These are phyloP conservation scores for Psilocybe sp. DNA, from an alignment of 768 basidiomycete species.

Conservation along the genomic window DNA sequence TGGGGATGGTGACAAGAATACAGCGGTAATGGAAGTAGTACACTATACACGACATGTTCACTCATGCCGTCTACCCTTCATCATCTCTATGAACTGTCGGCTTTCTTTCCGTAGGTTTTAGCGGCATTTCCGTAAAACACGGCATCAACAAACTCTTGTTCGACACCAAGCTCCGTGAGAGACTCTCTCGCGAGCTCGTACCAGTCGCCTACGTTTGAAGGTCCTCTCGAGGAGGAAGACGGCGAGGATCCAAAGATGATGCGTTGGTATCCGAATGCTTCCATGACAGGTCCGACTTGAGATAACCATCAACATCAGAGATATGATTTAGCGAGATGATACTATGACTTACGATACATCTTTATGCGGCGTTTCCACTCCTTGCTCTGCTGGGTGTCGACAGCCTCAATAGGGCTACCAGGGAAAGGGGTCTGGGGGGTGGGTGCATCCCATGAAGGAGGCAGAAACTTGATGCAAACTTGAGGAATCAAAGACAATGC, in stretches of 20 bases:
- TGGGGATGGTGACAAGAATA: too few species aligned
- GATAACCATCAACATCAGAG: slow-evolving; percentile 8
- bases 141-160: slow-evolving; percentile 73
- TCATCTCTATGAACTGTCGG: slow-evolving; percentile 1
- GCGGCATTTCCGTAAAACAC: slow-evolving; percentile 60
- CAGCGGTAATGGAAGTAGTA: too few species aligned
- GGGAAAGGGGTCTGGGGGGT: slow-evolving; percentile 45
- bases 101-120: slow-evolving; percentile 38
- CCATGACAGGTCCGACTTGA: slow-evolving; percentile 75
- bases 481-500: slow-evolving; percentile 74
- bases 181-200: slow-evolving; percentile 79
- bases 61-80: neutral
- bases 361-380: slow-evolving; percentile 77
- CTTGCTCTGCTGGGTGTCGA: slow-evolving; percentile 48
- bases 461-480: slow-evolving; percentile 70
- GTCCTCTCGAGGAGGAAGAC: slow-evolving; percentile 43
- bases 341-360: slow-evolving; percentile 71
- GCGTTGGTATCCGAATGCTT: slow-evolving; percentile 82
- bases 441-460: slow-evolving; percentile 70
- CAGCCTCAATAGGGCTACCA: slow-evolving; percentile 31
- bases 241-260: slow-evolving; percentile 83
- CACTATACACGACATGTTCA: neutral
- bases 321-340: neutral
- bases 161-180: slow-evolving; percentile 74
- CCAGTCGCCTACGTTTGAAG: slow-evolving; percentile 65